Percentiles rank a stretch among this genome's conserved stretches.
phyloP scores from a whole-genome alignment of 371 early-diverging fungal species.

The Chytridium lagenaria region DNA sequence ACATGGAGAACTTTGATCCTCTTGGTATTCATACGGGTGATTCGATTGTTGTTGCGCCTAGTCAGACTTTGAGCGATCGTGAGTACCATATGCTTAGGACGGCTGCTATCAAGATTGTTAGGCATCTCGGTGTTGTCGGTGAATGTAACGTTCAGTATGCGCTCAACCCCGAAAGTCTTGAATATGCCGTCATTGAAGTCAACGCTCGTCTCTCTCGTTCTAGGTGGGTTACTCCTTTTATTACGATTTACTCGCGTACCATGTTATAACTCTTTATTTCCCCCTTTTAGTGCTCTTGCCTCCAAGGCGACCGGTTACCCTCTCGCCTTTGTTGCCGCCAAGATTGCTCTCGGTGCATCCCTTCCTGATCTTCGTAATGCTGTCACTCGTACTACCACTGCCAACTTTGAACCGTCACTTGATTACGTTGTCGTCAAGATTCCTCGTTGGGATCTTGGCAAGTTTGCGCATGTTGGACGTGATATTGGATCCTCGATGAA shows the following conservation, averaged over 20 bases:
- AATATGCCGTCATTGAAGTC: constrained; percentile 94
- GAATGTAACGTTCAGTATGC: constrained; percentile 98
- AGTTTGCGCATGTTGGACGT: constrained; percentile 86
- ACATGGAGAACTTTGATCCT: constrained; percentile 99
- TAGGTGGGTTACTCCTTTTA: constrained; percentile 43
- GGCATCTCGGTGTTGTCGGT: constrained; percentile 95
- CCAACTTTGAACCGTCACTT: constrained; percentile 94
- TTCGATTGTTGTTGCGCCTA: constrained; percentile 95
- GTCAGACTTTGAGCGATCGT: constrained; percentile 90
- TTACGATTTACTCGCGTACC: constrained; percentile 15
- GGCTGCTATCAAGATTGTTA: constrained; percentile 91
- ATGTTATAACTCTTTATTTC: not conserved
- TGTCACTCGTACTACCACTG: constrained; percentile 90
- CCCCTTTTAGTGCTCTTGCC: constrained; percentile 75
- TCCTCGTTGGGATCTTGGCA: constrained; percentile 94
- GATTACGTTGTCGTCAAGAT: constrained; percentile 95
- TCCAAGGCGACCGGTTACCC: constrained; percentile 97
- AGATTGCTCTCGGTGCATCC: constrained; percentile 85
- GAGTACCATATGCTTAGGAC: constrained; percentile 94
- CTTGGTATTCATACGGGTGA: constrained; percentile 93
- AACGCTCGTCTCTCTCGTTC: constrained; percentile 91
- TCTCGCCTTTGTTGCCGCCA: constrained; percentile 94
- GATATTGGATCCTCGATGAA: constrained; percentile 90
- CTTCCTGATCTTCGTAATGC: constrained; percentile 86
- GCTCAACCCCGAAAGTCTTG: constrained; percentile 81